Base-by-base conservation (phyloP, 345 rosid species). In the Salix arbutifolia region DNA sequence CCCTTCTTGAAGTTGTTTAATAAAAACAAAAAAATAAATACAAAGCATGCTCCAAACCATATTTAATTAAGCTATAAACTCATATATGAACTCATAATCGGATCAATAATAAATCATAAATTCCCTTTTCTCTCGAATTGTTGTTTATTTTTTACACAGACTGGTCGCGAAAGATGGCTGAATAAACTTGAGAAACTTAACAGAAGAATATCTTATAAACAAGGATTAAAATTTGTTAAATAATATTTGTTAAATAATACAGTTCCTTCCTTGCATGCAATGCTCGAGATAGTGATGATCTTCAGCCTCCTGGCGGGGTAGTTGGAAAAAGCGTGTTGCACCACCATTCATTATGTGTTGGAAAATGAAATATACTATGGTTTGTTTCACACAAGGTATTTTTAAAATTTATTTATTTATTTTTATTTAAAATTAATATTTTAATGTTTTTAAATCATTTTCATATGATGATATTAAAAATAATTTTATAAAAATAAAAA, bases 261-360 rank as follows among this genome's bases (percentile, higher is more conserved):
- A 21, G 13, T 23, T 1, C 7, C 21, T n/a, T 1, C 2, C 21
- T 53, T 53, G 0, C 60, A 53, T 19, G 60, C 60, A 52, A 52
- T 2, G 19, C 21, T 19, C 60, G 19, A 52, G 60, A 52, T 26
- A 4, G 0, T 13, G 67, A 28, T 26, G 67, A 14, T 14, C 21
- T 72, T n/a, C 13, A 30, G 35, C 48, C 25, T n/a, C 50, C 48
- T 8, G n/a, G 33, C 35, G 21, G 65, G 46, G 76, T 58, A 17
- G 67, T 38, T 40, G 68, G n/a, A 61, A 73, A 53, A 60, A 40
- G 58, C 40, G 68, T 61, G 74, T 56, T 53, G 74, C 64, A 18
- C 64, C 64, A 18, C 64, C 65, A 67, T 67, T 67, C 4, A 37
- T 56, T 31, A 13, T 8, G 17, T 35, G 48, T 35, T 35, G 65